Conservation (phyloP, 805 yeast species). For the Wickerhamomyces queroliae region DNA sequence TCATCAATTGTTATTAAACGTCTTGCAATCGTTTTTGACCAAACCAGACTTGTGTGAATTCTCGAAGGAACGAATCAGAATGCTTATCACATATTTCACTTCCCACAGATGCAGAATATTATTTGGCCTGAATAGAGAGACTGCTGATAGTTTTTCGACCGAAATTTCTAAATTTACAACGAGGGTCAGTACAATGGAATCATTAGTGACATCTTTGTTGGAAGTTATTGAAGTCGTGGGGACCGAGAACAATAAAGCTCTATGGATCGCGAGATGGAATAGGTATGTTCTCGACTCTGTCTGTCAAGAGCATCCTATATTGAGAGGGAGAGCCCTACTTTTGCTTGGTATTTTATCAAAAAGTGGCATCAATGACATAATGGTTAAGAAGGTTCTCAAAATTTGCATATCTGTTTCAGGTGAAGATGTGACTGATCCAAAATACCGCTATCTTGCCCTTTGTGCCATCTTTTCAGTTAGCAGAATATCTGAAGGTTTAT, state of each 20-base stretch:
- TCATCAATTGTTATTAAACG: conserved; percentile 56
- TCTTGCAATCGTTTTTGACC: conserved; percentile 62
- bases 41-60: conserved; percentile 43
- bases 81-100: conserved; percentile 33
- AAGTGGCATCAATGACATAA: conserved; percentile 54
- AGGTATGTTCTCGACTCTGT: conserved; percentile 59
- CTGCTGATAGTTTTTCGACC: conserved; percentile 28
- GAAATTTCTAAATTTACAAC: conserved; percentile 32
- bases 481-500: conserved; percentile 32
- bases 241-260: conserved; percentile 37
- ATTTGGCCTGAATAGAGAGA: conserved; percentile 62
- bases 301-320: conserved; percentile 45
- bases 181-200: conserved; percentile 43
- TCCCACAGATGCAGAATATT: conserved; percentile 65
- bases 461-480: conserved; percentile 35
- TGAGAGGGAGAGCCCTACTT: conserved; percentile 63
- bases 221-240: conserved; percentile 46
- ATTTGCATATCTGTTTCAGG: conserved; percentile 25
- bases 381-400: conserved; percentile 33
- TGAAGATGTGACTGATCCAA: conserved; percentile 23
- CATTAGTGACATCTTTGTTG: conserved; percentile 50
- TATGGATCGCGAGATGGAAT: conserved; percentile 64
- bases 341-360: conserved; percentile 65
- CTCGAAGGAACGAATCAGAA: conserved; percentile 36
- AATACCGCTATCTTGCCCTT: conserved; percentile 19